Evolutionary conservation across 768 basidiomycete species (phyloP).

Genomic region (Tricholoma saponaceum): DNA sequence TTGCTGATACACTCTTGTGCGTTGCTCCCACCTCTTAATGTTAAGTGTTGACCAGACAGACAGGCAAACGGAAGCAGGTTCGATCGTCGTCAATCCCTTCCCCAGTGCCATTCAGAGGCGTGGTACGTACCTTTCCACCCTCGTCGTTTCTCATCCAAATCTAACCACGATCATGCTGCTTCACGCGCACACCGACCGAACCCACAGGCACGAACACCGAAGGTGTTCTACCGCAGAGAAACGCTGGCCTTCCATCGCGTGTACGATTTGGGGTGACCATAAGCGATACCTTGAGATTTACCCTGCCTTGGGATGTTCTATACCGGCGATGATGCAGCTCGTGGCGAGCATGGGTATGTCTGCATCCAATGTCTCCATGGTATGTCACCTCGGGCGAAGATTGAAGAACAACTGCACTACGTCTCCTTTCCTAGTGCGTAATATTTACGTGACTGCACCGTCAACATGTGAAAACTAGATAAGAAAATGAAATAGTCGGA

Average conservation of each 20-base stretch:
- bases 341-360: conserved; percentile 94
- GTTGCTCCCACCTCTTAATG: conserved; percentile 14
- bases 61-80: conserved; percentile 98
- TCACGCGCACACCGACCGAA: too few relatives aligned
- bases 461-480: too few relatives aligned
- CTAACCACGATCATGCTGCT: too few relatives aligned
- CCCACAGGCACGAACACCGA: conserved; percentile 89
- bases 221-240: conserved; percentile 80
- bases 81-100: conserved; percentile 91
- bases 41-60: background rate
- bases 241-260: conserved; percentile 95
- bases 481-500: too few relatives aligned
- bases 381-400: too few relatives aligned
- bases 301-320: conserved; percentile 91
- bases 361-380: too few relatives aligned
- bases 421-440: too few relatives aligned
- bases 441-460: too few relatives aligned
- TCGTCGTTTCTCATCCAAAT: too few relatives aligned
- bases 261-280: conserved; percentile 91
- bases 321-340: conserved; percentile 94
- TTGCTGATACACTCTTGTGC: conserved; percentile 89
- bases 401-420: too few relatives aligned
- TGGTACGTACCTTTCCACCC: conserved; percentile 34
- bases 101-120: conserved; percentile 93
- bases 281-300: conserved; percentile 60